phyloP scores from a whole-genome alignment of 2,329 filamentous ascomycete species.

The Alternaria sp. region DNA sequence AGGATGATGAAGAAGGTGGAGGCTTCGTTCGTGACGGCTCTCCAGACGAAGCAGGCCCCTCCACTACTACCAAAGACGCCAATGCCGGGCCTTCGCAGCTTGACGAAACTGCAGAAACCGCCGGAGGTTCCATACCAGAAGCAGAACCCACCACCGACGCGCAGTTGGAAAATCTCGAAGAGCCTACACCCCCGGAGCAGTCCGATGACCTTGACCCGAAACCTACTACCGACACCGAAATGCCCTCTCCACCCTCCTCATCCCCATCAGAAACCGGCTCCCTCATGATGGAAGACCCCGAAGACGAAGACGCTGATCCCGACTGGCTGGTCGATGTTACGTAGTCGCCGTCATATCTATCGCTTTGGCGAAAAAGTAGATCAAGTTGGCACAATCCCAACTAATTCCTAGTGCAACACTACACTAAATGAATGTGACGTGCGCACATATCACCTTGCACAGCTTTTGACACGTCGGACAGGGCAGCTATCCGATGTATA shows the following conservation, averaged over 20 bases:
- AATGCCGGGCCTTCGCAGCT: constrained; percentile 51
- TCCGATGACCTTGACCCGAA: not conserved
- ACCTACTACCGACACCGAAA: not conserved
- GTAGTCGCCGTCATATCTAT: not conserved
- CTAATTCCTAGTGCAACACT: not conserved
- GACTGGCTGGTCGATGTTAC: constrained; percentile 60
- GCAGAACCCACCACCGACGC: not conserved
- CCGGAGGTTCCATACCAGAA: constrained; percentile 23
- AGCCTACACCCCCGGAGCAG: not conserved
- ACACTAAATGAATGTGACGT: not conserved
- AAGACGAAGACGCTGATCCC: constrained; percentile 69
- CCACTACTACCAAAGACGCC: not conserved
- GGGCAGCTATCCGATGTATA: no score
- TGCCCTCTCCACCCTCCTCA: constrained; percentile 12
- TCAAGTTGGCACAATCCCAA: not conserved
- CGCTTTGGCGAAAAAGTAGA: not conserved
- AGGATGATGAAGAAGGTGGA: constrained; percentile 26
- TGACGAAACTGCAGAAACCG: constrained; percentile 26
- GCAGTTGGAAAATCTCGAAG: not conserved
- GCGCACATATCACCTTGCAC: not conserved
- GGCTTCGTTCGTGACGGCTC: constrained; percentile 27
- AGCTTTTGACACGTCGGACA: not conserved
- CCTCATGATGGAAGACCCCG: constrained; percentile 66
- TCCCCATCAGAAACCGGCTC: constrained; percentile 54
- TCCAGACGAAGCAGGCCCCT: not conserved